Base-by-base conservation (phyloP, 441 rosid species). In the Omphalea diandra region DNA sequence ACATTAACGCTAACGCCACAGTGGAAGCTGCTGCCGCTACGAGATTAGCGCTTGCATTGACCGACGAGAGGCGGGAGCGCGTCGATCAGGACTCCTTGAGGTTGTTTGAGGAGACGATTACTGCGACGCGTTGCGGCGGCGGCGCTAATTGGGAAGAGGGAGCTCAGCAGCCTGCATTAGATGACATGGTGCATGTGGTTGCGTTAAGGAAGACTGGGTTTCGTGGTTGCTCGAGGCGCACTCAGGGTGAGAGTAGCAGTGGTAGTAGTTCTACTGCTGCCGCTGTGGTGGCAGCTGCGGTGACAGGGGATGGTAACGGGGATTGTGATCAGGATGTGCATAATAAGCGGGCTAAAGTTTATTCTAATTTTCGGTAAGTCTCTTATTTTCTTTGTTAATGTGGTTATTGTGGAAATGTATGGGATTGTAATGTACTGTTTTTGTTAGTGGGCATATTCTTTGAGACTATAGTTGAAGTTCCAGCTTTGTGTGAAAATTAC, bases 261-360 rank as follows among this genome's bases (percentile, higher is more conserved):
- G n/a, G n/a, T n/a, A 81, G 88, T 79, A 75, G 83, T 78, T 83
- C 83, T 17, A 41, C 44, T 26, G n/a, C n/a, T n/a, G n/a, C n/a
- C n/a, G 69, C 70, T 0, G 78, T n/a, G n/a, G n/a, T n/a, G n/a
- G n/a, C 70, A 1, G 68, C 52, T 12, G 75, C n/a, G 7, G 79
- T 46, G 53, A 73, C 65, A 67, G 80, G 53, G 68, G 31, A 77
- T 55, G 73, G 74, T 5, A 76, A 55, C 62, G 85, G 76, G 73
- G 84, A 71, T 65, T 75, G 77, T 36, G 82, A 81, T 77, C 75
- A 85, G 26, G 97, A 90, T 79, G 79, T 72, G 32, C 86, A 87
- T 29, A 85, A 88, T 80, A 94, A 94, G 75, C 90, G 98, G 65
- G 97, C 95, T 20, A 94, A 76, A 86, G 88, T 94, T 58, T 75